A percentile compares a stretch with the other conserved stretches of the same genome.
Conservation (phyloP, 805 yeast species). For the Candida morakotiae region DNA sequence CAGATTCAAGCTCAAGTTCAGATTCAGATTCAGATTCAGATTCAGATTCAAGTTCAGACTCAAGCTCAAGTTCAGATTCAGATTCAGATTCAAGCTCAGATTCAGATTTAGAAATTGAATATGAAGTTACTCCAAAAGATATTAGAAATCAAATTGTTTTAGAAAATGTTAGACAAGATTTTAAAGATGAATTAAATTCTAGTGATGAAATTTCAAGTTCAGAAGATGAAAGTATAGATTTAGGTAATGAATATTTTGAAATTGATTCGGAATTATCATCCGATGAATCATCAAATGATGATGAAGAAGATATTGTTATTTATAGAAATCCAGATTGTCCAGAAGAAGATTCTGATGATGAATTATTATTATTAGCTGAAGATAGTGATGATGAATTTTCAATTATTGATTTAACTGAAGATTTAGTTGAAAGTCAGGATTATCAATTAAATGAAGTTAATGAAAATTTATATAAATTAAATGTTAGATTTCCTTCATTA, state of each 20-base stretch:
- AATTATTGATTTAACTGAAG: slow-evolving; percentile 38
- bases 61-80: not conserved
- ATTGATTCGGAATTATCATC: slow-evolving; percentile 28
- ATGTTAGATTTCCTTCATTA: slow-evolving; percentile 38
- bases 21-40: slow-evolving; percentile 8
- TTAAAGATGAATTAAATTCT: slow-evolving; percentile 30
- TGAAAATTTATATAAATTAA: slow-evolving; percentile 36
- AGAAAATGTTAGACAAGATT: slow-evolving; percentile 33
- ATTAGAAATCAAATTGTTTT: slow-evolving; percentile 30
- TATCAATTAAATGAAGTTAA: slow-evolving; percentile 38
- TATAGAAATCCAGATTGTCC: slow-evolving; percentile 15
- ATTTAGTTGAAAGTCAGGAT: slow-evolving; percentile 40
- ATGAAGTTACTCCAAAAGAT: slow-evolving; percentile 25
- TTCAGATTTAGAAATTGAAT: slow-evolving; percentile 13
- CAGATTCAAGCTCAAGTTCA: slow-evolving; percentile 8
- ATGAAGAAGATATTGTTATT: slow-evolving; percentile 5
- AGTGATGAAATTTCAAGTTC: slow-evolving; percentile 20
- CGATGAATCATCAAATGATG: slow-evolving; percentile 13
- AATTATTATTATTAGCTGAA: slow-evolving; percentile 21
- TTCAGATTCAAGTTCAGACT: not conserved
- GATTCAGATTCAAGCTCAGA: slow-evolving; percentile 2
- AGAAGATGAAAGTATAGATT: slow-evolving; percentile 17
- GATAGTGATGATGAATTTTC: slow-evolving; percentile 30
- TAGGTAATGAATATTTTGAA: slow-evolving; percentile 27
- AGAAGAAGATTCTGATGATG: slow-evolving; percentile 13